Evolutionary conservation across 1,284 basidiomycete species (phyloP), one percentile per base, ranked within the genome.

Genomic region (Tylopilus orsonianus): DNA sequence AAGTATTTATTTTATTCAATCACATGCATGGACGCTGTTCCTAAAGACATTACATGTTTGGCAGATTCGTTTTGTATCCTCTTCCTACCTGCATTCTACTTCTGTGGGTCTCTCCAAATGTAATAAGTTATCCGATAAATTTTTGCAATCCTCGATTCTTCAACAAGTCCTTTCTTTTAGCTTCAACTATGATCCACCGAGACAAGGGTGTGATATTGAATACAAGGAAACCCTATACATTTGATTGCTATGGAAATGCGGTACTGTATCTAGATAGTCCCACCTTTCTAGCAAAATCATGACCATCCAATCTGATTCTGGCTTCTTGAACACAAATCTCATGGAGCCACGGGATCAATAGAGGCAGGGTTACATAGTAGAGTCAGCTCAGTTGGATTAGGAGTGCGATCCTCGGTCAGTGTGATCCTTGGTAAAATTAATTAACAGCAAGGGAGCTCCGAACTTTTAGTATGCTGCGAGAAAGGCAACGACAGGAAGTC

Each of bases 41-140:
- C n/a, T n/a, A n/a, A n/a, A n/a, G n/a, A n/a, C n/a, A n/a, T n/a
- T n/a, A n/a, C n/a, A n/a, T 36, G 13, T 20, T 41, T 9, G 23
- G 9, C 1, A 29, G 6, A 20, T 27, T 54, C 4, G 41, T 35
- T 51, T 18, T 54, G 56, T 55, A 45, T 34, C 18, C 20, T 20
- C n/a, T 35, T 23, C 30, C 32, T 10, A 9, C 8, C 3, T 16
- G 22, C 26, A 4, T 23, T 8, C 5, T 30, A 5, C 18, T 30
- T 13, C 20, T 22, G 22, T 40, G 3, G 29, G 5, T 29, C 16
- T 48, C 24, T 26, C 14, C 24, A 16, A 23, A 0, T 49, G 35
- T 50, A 24, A 26, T 16, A 6, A 16, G 14, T 34, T 48, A 30
- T 50, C 10, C 3, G 12, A 32, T 8, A 14, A 10, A 24, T 6